Conservation (phyloP, 331 rosid genomes). For the Cydonia oblonga region DNA sequence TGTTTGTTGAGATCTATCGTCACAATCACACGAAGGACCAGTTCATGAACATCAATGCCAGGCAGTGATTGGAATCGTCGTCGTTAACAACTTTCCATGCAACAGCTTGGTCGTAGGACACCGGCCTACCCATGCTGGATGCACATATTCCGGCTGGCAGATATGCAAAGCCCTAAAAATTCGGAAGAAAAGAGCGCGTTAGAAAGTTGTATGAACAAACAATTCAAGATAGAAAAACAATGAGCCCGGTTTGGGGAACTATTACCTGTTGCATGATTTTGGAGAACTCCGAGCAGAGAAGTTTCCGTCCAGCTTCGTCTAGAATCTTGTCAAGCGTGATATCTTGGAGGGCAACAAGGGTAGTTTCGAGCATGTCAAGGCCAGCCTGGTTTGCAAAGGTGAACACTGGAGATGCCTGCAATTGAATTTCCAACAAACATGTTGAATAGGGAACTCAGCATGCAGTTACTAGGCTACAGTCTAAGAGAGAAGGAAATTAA, state of each 20-base stretch:
- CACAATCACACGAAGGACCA: conserved; percentile 73
- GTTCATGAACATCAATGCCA: conserved; percentile 82
- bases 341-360: conserved; percentile 91
- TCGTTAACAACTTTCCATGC: conserved; percentile 90
- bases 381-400: conserved; percentile 96
- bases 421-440: neutral
- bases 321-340: conserved; percentile 90
- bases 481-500: neutral
- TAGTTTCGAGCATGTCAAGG: conserved; percentile 92
- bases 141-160: conserved; percentile 75
- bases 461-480: neutral
- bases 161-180: conserved; percentile 65
- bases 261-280: conserved; percentile 92
- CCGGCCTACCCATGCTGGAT: conserved; percentile 88
- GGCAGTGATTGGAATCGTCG: conserved; percentile 79
- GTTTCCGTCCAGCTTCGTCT: conserved; percentile 72
- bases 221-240: neutral
- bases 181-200: neutral
- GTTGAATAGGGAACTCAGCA: neutral
- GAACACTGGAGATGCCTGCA: conserved; percentile 84
- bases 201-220: neutral
- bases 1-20: conserved; percentile 2
- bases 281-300: conserved; percentile 81
- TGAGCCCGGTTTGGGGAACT: neutral
- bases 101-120: conserved; percentile 73